phyloP scores from a whole-genome alignment of 805 yeast species.

The Tetrapisispora iriomotensis region DNA sequence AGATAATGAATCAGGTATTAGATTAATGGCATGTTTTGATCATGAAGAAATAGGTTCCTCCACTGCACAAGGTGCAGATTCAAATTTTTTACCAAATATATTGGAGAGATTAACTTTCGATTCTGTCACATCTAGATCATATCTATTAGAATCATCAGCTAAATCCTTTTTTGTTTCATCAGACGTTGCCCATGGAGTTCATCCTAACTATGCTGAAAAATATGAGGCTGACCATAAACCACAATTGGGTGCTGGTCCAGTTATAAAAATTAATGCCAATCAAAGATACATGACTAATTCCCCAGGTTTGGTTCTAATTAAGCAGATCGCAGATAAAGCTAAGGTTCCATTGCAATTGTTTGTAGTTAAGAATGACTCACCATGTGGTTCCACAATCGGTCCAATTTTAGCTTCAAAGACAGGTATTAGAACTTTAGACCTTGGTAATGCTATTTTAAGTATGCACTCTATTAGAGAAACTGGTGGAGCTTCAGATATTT shows the following conservation, averaged over 20 bases:
- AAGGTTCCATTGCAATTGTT: slow-evolving; percentile 81
- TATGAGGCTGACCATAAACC: slow-evolving; percentile 80
- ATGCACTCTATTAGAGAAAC: slow-evolving; percentile 95
- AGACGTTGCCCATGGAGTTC: slow-evolving; percentile 96
- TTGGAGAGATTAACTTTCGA: slow-evolving; percentile 52
- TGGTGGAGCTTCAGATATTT: slow-evolving; percentile 70
- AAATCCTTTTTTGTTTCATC: slow-evolving; percentile 84
- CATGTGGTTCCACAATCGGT: slow-evolving; percentile 96
- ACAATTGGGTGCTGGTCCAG: slow-evolving; percentile 79
- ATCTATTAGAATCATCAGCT: slow-evolving; percentile 47
- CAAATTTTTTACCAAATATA: slow-evolving; percentile 77
- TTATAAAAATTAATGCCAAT: slow-evolving; percentile 85
- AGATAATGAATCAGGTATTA: slow-evolving; percentile 45
- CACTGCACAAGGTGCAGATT: slow-evolving; percentile 94
- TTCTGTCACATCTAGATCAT: slow-evolving; percentile 27
- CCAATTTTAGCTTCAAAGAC: slow-evolving; percentile 82
- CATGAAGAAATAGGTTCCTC: slow-evolving; percentile 94
- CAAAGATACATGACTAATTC: slow-evolving; percentile 93
- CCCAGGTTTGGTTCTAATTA: slow-evolving; percentile 72
- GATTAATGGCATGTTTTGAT: slow-evolving; percentile 76
- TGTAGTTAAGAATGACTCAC: slow-evolving; percentile 87
- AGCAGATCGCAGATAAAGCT: slow-evolving; percentile 56
- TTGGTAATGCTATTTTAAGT: slow-evolving; percentile 85
- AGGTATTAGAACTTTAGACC: slow-evolving; percentile 78
- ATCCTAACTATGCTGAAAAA: slow-evolving; percentile 74